Evolutionary conservation across 2,329 filamentous ascomycete genomes (phyloP).

Genomic region (Botrytis paeoniae): DNA sequence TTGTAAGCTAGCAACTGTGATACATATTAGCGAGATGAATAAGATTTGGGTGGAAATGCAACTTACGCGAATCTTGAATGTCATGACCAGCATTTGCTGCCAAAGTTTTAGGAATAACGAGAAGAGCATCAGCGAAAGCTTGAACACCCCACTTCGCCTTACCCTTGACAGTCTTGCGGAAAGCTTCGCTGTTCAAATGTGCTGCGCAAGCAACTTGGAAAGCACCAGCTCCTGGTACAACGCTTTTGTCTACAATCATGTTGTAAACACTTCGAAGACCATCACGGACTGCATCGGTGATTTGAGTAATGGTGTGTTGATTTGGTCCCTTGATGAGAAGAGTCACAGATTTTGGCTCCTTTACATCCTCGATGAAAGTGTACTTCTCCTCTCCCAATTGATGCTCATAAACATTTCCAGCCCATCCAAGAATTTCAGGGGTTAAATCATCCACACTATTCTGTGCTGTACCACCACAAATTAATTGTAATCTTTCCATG

Average conservation of each 20-base stretch:
- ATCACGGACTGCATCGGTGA: conserved; percentile 93
- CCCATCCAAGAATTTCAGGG: conserved; percentile 89
- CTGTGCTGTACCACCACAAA: conserved; percentile 86
- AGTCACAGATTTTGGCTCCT: conserved; percentile 97
- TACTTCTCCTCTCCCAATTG: conserved; percentile 98
- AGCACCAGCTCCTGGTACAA: conserved; percentile 89
- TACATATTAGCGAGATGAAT: conserved; percentile 25
- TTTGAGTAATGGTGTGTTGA: conserved; percentile 91
- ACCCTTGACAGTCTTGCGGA: conserved; percentile 89
- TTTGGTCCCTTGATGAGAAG: conserved; percentile 98
- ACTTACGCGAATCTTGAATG: conserved; percentile 89
- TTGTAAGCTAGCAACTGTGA: conserved; percentile 74
- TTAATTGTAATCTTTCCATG: conserved; percentile 95
- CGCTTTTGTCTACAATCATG: conserved; percentile 97
- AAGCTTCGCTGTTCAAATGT: conserved; percentile 81
- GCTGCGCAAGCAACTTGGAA: conserved; percentile 93
- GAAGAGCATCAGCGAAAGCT: conserved; percentile 90
- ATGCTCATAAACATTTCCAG: conserved; percentile 94
- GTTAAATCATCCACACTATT: conserved; percentile 95
- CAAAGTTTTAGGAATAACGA: conserved; percentile 95
- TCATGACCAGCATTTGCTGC: conserved; percentile 95
- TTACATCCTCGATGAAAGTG: conserved; percentile 97
- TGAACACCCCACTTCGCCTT: conserved; percentile 96
- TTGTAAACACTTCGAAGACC: conserved; percentile 97
- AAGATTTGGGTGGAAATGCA: background rate